phyloP scores from a whole-genome alignment of 1,139 yeast species.

The Zhuliangozyma parablackwelliae region DNA sequence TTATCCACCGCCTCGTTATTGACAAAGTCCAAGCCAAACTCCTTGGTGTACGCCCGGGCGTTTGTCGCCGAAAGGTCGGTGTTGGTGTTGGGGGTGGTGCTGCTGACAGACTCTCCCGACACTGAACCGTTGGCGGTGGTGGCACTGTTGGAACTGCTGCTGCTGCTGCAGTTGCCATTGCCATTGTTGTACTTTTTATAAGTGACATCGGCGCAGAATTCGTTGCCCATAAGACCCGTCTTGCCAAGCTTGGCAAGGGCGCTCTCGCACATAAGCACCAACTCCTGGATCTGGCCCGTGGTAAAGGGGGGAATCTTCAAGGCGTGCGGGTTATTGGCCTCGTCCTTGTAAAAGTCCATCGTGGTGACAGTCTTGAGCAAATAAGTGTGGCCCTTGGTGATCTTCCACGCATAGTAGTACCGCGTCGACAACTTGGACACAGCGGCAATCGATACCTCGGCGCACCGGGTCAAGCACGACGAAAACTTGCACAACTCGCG shows the following conservation, averaged over 20 bases:
- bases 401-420: slow-evolving; percentile 50
- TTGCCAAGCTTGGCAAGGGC: slow-evolving; percentile 20
- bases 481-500: slow-evolving; percentile 25
- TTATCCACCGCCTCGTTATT: slow-evolving; percentile 35
- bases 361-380: slow-evolving; percentile 25
- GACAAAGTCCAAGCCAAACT: slow-evolving; percentile 21
- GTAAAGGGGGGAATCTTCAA: slow-evolving; percentile 13
- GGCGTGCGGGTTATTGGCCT: slow-evolving; percentile 11
- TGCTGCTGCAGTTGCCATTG: too few relatives aligned
- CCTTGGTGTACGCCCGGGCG: slow-evolving; percentile 10
- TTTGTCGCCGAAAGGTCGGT: background rate
- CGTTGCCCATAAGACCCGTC: slow-evolving; percentile 8
- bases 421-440: slow-evolving; percentile 38
- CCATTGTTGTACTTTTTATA: slow-evolving; percentile 2
- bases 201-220: slow-evolving; percentile 11
- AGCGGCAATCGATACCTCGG: slow-evolving; percentile 33
- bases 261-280: slow-evolving; percentile 24
- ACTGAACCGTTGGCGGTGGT: slow-evolving; percentile 6
- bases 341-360: slow-evolving; percentile 26
- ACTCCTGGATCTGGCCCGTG: slow-evolving; percentile 23
- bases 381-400: slow-evolving; percentile 40
- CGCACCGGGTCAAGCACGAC: slow-evolving; percentile 28
- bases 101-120: too few relatives aligned
- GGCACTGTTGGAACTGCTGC: background rate
- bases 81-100: slow-evolving; percentile 6